phyloP scores from a whole-genome alignment of 345 rosid genomes.

The Excoecaria agallocha region DNA sequence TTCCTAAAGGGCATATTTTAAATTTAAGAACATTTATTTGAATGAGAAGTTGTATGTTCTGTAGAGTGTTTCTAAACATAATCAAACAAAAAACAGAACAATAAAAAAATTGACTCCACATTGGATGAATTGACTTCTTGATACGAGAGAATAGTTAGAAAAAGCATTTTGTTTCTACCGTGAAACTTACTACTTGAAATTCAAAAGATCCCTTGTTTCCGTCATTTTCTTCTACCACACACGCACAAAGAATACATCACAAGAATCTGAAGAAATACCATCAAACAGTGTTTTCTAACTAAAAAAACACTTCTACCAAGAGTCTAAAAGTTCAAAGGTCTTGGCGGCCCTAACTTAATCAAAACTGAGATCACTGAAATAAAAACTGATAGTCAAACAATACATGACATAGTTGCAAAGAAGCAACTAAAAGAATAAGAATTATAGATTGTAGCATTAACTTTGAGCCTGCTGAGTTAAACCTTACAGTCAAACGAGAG shows the following conservation, averaged over 20 bases:
- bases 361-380: neutral
- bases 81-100: neutral
- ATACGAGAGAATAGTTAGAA: no score
- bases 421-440: neutral
- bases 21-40: neutral
- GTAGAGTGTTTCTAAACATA: neutral
- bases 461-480: neutral
- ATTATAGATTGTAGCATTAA: neutral
- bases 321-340: neutral
- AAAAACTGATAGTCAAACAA: no score
- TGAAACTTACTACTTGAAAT: no score
- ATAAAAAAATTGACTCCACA: neutral
- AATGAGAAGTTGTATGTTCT: neutral
- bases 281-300: neutral
- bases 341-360: neutral
- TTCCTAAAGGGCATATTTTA: neutral
- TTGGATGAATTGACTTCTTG: no score
- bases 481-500: neutral
- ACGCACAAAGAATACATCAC: neutral
- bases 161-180: no score
- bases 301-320: neutral
- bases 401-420: no score
- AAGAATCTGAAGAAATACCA: neutral
- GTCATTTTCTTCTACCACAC: no score
- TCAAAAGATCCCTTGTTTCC: no score